Evolutionary conservation across 805 yeast species (phyloP), one percentile per base, ranked within the genome.

Genomic region (Starmerella roubikii): DNA sequence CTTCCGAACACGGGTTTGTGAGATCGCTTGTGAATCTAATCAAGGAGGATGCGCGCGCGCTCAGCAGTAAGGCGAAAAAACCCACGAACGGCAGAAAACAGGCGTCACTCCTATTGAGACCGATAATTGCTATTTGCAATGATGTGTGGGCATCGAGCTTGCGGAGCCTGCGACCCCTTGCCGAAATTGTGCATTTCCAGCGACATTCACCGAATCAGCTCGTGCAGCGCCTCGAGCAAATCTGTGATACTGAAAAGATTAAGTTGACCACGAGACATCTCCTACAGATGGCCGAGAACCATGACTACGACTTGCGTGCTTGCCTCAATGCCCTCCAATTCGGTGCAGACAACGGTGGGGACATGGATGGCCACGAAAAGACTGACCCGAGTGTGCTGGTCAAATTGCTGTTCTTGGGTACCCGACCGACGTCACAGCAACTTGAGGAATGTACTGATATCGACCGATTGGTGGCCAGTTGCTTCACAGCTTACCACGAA

Each of bases 101-200:
- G 28, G 19, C 20, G 12, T 4, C 17, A 11, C 41, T 41, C 11
- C 34, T 91, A 31, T 64, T 68, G 50, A 67, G 97, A 48, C 97
- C 97, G 1, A 83, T 91, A 16, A 82, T 88, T 38, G 86, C 94
- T 30, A 73, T 91, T 40, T 93, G 96, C 55, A 91, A 88, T 54
- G 94, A 91, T 53, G 67, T 81, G 1, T 85, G 81, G 56, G 71
- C 82, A 0, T 71, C 76, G 3, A 72, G 81, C 1, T 63, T 88
- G 58, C 93, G 83, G 37, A 74, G 72, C 40, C 62, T 88, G 44
- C 72, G 88, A 44, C 78, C 78, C 0, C 60, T 68, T 42, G 74
- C 88, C 46, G 95, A 88, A 51, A 65, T 81, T 6, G 65, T 88
- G 2, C 56, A 71, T 6, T 79, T 85, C 52, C 68, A 65, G 41